Percentiles rank a stretch among this genome's conserved stretches.
These are phyloP conservation scores for Arthrobotrys sphaeroides DNA, from an alignment of 2,329 filamentous ascomycete species.

Conservation along the genomic window DNA sequence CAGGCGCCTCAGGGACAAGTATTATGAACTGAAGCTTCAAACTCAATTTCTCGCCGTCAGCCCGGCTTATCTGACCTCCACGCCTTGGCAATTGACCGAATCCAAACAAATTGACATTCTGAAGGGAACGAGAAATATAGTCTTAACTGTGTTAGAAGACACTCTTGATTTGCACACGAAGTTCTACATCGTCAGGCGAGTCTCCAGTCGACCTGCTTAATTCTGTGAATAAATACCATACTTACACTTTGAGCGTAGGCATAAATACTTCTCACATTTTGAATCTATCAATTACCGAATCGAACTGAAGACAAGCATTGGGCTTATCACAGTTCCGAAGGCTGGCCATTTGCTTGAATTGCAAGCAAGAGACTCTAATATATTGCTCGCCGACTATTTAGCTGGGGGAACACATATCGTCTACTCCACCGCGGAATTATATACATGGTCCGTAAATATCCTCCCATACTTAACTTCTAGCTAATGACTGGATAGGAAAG, in stretches of 20 bases:
- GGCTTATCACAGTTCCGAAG: slow-evolving; percentile 15
- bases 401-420: slow-evolving; percentile 70
- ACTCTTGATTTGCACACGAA: slow-evolving; percentile 52
- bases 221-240: background rate
- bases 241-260: background rate
- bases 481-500: slow-evolving; percentile 62
- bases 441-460: slow-evolving; percentile 66
- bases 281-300: slow-evolving; percentile 32
- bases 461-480: background rate
- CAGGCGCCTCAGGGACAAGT: slow-evolving; percentile 77
- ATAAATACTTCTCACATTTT: slow-evolving; percentile 43
- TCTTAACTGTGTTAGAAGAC: slow-evolving; percentile 51
- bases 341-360: slow-evolving; percentile 21
- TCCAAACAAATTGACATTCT: slow-evolving; percentile 29
- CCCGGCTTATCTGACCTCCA: slow-evolving; percentile 73
- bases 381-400: slow-evolving; percentile 74
- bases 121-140: slow-evolving; percentile 24
- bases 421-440: slow-evolving; percentile 76
- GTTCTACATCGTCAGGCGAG: slow-evolving; percentile 44
- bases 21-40: slow-evolving; percentile 79
- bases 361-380: slow-evolving; percentile 57
- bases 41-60: slow-evolving; percentile 79
- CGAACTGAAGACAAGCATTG: slow-evolving; percentile 39
- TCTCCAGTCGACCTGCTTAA: background rate
- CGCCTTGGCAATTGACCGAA: slow-evolving; percentile 60